These are phyloP conservation scores for Apophysomyces ossiformis DNA, from an alignment of 371 early-diverging fungal genomes.

Conservation along the genomic window DNA sequence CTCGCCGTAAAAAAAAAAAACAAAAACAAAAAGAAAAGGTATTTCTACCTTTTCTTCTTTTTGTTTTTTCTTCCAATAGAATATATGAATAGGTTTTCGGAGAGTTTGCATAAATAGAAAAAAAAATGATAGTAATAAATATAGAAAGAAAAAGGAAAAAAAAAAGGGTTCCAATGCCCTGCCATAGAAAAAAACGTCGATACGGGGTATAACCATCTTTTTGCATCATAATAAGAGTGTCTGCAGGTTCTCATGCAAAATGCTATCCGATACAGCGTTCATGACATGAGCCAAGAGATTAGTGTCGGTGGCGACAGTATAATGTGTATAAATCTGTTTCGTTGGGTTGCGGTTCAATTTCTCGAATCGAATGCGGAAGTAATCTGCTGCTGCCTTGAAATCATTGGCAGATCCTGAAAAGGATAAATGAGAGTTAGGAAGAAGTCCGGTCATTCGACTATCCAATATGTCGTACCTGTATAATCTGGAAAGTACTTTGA, in stretches of 20 bases:
- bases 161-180: too few relatives aligned
- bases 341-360: conserved; percentile 32
- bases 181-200: too few relatives aligned
- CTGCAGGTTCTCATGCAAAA: conserved; percentile 47
- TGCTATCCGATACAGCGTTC: conserved; percentile 57
- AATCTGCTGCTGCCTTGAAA: conserved; percentile 26
- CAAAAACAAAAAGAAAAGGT: too few relatives aligned
- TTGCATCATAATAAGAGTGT: conserved; percentile 29
- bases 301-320: conserved; percentile 61
- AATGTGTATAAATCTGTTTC: conserved; percentile 60
- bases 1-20: too few relatives aligned
- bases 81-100: too few relatives aligned
- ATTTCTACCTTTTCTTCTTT: too few relatives aligned
- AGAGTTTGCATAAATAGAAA: too few relatives aligned
- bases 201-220: neutral
- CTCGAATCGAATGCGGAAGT: conserved; percentile 28
- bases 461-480: conserved; percentile 39
- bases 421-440: neutral
- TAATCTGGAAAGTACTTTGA: conserved; percentile 76
- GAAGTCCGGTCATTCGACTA: neutral
- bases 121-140: too few relatives aligned
- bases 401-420: conserved; percentile 26
- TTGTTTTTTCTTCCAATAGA: too few relatives aligned
- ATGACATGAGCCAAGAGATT: conserved; percentile 54
- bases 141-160: too few relatives aligned